Base-by-base conservation (phyloP, 495 filamentous ascomycete species). In the Coniosporium apollinis region DNA sequence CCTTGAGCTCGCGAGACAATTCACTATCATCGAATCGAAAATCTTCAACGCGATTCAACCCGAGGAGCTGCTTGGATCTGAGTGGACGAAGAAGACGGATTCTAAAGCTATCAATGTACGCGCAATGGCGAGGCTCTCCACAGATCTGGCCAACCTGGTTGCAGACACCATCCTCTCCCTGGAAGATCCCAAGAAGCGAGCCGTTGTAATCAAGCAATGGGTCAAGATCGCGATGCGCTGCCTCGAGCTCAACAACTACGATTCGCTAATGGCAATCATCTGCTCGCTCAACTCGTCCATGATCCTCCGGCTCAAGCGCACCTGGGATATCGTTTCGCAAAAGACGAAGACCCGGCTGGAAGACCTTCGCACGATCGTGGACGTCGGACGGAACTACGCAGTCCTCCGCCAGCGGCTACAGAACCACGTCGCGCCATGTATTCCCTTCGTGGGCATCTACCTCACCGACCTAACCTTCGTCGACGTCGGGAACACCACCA, bases 381-480 rank as follows among this genome's bases (percentile, higher is more conserved):
- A 94, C 51, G 72, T 84, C 9, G 76, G 82, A 22, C 79, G 82
- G 36, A 99, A 99, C 58, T 85, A 93, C 51, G 78, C 80, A 26
- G 74, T 79, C n/a, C 75, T 99, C 19, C 82, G 91, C 30, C 72
- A 78, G 44, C 78, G 81, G 31, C 70, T 99, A 10, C 79, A 92
- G 44, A 76, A 78, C 45, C 81, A 87, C 30, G 78, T 91, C 3
- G 82, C 89, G 1, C 91, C 91, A 4, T 96, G 89, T 48, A 64
- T 99, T 16, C 91, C 91, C 1, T 99, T 94, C 47, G 67, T 99
- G n/a, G 91, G 91, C 33, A 92, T 85, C 45, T 94, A 93, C 51
- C 67, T 96, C 25, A 96, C 91, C 4, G 91, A 83, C 50, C 65
- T 84, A 22, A 82, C 77, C 6, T 82, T 84, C 45, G 78, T 94